Conservation (phyloP, 352 stramenopile species). For the Globisporangium canariense region DNA sequence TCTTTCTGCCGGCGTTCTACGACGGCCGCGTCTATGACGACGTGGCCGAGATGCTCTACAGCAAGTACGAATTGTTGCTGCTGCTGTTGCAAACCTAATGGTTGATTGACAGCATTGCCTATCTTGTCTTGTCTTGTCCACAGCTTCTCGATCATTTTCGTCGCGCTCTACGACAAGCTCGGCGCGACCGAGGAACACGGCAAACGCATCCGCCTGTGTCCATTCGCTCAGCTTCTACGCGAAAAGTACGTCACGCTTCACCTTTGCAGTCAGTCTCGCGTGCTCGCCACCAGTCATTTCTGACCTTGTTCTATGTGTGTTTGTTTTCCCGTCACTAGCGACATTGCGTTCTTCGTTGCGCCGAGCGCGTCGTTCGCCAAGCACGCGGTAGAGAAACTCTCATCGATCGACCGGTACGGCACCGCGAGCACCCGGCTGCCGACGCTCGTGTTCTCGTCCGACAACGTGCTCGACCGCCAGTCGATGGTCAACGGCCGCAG, state of each 20-base stretch:
- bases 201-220: conserved; percentile 31
- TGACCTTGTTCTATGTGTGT: too few relatives aligned
- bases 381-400: conserved; percentile 34
- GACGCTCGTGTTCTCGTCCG: conserved; percentile 48
- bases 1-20: conserved; percentile 39
- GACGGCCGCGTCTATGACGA: conserved; percentile 38
- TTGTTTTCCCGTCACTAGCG: conserved; percentile 14
- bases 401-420: conserved; percentile 3
- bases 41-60: conserved; percentile 36
- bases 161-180: conserved; percentile 42
- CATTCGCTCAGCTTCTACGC: conserved; percentile 35
- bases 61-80: conserved; percentile 23
- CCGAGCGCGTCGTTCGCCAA: conserved; percentile 40
- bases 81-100: background rate
- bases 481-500: conserved; percentile 30
- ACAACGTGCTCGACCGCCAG: conserved; percentile 45
- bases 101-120: background rate
- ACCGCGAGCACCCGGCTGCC: conserved; percentile 7
- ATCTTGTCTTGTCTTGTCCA: background rate
- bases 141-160: conserved; percentile 44
- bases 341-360: conserved; percentile 53
- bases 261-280: background rate
- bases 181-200: conserved; percentile 16
- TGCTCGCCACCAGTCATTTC: background rate
- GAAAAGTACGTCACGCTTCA: conserved; percentile 30